phyloP scores from a whole-genome alignment of 2,329 filamentous ascomycete genomes.

The Fusarium camptoceras region DNA sequence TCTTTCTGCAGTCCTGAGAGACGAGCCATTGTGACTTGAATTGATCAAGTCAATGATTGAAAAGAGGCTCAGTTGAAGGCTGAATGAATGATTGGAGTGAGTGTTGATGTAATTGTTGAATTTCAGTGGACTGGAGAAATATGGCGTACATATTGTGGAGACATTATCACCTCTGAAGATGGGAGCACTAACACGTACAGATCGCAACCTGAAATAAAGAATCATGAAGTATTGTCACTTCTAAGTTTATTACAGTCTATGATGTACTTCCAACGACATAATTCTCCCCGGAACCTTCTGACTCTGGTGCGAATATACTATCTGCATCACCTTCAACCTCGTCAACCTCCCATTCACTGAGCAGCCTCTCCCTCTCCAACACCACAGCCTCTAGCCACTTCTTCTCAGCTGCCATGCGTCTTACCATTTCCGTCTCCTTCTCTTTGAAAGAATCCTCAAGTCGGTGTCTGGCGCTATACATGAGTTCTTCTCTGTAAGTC shows the following conservation, averaged over 20 bases:
- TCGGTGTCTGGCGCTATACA: conserved; percentile 54
- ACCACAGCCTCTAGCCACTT: conserved; percentile 61
- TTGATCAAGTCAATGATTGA: background rate
- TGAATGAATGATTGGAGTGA: conserved; percentile 11
- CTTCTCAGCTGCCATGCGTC: conserved; percentile 57
- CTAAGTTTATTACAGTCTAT: background rate
- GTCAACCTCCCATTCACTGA: conserved; percentile 55
- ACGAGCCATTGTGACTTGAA: conserved; percentile 38
- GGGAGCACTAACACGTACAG: background rate
- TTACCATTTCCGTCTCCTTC: conserved; percentile 49
- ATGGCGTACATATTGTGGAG: conserved; percentile 23
- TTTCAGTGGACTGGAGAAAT: conserved; percentile 9
- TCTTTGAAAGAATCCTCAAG: conserved; percentile 47
- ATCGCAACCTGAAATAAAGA: background rate
- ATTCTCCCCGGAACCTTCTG: conserved; percentile 21
- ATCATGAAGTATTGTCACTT: background rate
- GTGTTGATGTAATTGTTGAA: conserved; percentile 15
- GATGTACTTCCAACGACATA: conserved; percentile 3
- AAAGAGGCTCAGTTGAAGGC: background rate
- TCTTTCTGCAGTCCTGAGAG: conserved; percentile 92
- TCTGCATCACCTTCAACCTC: conserved; percentile 59
- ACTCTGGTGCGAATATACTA: conserved; percentile 47
- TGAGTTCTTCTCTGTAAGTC: conserved; percentile 56
- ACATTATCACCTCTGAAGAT: background rate
- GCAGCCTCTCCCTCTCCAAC: conserved; percentile 57